Evolutionary conservation across 2,329 filamentous ascomycete genomes (phyloP).

Genomic region (Akanthomyces uredinophilus): DNA sequence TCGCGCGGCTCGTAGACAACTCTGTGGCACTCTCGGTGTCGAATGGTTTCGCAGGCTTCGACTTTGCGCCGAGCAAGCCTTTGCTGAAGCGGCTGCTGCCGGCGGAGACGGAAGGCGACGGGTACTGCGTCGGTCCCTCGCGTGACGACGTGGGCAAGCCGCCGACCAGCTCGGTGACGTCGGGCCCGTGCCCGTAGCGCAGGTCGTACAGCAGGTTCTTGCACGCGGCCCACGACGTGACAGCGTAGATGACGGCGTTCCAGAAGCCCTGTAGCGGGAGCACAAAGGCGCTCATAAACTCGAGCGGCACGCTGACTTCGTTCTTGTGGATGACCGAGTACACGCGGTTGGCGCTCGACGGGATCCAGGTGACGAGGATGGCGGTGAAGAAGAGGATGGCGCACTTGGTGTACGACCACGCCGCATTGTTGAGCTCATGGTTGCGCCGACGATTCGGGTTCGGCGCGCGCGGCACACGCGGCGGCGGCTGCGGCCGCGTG

Average conservation of each 20-base stretch:
- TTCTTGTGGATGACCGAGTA: conserved; percentile 59
- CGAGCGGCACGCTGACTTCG: conserved; percentile 51
- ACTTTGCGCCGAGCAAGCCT: conserved; percentile 16
- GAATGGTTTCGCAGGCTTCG: conserved; percentile 25
- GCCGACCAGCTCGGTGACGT: conserved; percentile 31
- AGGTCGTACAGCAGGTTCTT: conserved; percentile 40
- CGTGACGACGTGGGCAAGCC: conserved; percentile 17
- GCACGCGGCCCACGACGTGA: conserved; percentile 63
- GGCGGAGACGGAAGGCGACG: background rate
- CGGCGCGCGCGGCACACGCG: conserved; percentile 13
- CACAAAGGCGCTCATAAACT: conserved; percentile 67
- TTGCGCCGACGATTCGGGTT: conserved; percentile 32
- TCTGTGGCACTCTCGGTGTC: conserved; percentile 50
- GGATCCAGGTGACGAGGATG: conserved; percentile 70
- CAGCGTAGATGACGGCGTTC: conserved; percentile 74
- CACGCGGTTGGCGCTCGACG: conserved; percentile 70
- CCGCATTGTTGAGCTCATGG: conserved; percentile 55
- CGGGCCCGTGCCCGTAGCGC: conserved; percentile 23
- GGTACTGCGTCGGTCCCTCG: background rate
- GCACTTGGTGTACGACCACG: conserved; percentile 66
- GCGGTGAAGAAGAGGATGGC: conserved; percentile 67
- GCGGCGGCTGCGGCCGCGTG: conserved; percentile 18
- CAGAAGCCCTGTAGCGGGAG: conserved; percentile 79
- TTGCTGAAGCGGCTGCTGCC: conserved; percentile 14
- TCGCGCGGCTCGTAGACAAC: conserved; percentile 36